Base-by-base conservation (phyloP, 495 filamentous ascomycete genomes). In the Tirmania nivea region DNA sequence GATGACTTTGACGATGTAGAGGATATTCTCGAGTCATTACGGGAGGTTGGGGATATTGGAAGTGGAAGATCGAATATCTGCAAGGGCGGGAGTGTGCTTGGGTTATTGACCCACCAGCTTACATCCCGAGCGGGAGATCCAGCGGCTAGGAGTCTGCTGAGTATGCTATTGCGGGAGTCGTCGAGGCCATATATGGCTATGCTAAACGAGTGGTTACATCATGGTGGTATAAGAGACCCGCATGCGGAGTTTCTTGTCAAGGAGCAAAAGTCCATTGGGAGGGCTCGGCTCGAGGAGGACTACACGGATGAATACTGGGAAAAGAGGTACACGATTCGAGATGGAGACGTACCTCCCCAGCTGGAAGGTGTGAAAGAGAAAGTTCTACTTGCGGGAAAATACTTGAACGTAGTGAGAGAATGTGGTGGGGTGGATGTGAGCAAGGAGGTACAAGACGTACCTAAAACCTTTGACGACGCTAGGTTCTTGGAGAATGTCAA, bases 281-380 rank as follows among this genome's bases (percentile, higher is more conserved):
- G 90, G 17, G 92, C 95, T 60, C 76, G 82, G 60, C 69, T 97
- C 10, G 86, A 95, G 63, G 79, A 94, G 61, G 90, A 97, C 67
- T 97, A 95, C 60, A 96, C 88, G 0, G 90, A 97, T 62, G 90
- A 96, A 59, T 97, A 97, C 66, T 97, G 90, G 90, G 90, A 96
- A 62, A 86, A 94, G 66, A 75, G 90, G 54, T 97, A 97, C 60
- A 94, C 87, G 11, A 85, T 96, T 55, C 78, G 90, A 45, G 83
- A 93, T 47, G 75, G 84, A 48, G 86, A 90, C 53, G 79, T 96
- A 11, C 90, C 90, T 3, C 89, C 90, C 11, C 90, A 97, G 64
- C 75, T 97, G 7, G 86, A 92, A 60, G 79, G 72, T 52, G 85
- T 96, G 53, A 89, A 85, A 60, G 87, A 94, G 54, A 95, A 94